Percentiles rank a stretch among this genome's conserved stretches.
Evolutionary conservation across 2,329 filamentous ascomycete genomes (phyloP).

Genomic region (Talaromyces marneffei): DNA sequence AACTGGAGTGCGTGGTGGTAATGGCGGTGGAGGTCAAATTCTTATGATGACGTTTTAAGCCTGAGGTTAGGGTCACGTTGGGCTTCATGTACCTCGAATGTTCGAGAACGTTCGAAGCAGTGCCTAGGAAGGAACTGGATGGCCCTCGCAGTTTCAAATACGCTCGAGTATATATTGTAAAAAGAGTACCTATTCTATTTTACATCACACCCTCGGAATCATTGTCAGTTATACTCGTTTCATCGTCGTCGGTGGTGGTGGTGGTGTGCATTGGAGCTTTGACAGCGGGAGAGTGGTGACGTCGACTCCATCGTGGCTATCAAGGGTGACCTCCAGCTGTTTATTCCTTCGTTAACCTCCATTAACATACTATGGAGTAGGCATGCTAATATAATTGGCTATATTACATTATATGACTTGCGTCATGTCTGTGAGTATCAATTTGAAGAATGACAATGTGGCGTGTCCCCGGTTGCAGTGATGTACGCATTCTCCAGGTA

Average conservation of each 20-base stretch:
- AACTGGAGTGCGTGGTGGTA: too few species aligned
- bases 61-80: background rate
- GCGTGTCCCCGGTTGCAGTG: background rate
- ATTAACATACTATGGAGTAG: too few species aligned
- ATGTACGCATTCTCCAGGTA: background rate
- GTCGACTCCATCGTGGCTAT: background rate
- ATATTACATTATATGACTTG: background rate
- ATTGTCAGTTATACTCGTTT: background rate
- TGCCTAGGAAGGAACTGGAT: background rate
- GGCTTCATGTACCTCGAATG: constrained; percentile 2
- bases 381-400: background rate
- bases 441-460: background rate
- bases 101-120: constrained; percentile 1
- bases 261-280: background rate
- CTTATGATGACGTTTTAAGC: constrained; percentile 4
- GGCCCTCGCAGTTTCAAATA: background rate
- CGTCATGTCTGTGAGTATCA: background rate
- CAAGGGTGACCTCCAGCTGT: background rate
- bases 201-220: too few species aligned
- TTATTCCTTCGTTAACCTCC: background rate
- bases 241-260: background rate
- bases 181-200: too few species aligned
- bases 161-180: background rate
- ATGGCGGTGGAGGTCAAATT: background rate
- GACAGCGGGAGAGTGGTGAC: background rate